Conservation (phyloP, 2,329 filamentous ascomycete species). For the Xylaria multiplex region DNA sequence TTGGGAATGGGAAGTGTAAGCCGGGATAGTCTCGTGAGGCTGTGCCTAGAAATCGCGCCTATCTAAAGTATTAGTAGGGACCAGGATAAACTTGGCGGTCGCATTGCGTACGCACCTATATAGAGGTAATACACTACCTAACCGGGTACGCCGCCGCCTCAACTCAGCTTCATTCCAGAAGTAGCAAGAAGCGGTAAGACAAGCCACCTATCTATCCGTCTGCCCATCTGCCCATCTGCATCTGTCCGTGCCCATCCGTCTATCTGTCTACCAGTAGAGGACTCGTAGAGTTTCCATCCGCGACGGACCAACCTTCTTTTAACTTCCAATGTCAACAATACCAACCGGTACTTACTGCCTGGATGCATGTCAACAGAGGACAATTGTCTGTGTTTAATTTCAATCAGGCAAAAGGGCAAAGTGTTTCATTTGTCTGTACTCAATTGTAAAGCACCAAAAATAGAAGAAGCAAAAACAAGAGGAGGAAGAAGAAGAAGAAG, state of each 20-base stretch:
- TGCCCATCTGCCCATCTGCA: not conserved
- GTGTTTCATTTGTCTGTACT: not conserved
- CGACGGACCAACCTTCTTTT: constrained; percentile 18
- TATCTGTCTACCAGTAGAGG: not conserved
- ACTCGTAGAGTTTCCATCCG: constrained; percentile 17
- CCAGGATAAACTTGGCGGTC: not conserved
- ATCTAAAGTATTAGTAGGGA: not conserved
- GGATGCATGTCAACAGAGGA: constrained; percentile 3
- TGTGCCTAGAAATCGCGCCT: constrained; percentile 14
- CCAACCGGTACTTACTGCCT: not conserved
- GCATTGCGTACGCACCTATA: constrained; percentile 11
- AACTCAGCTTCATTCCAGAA: constrained; percentile 25
- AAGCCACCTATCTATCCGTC: constrained; percentile 19
- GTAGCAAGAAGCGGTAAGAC: constrained; percentile 16
- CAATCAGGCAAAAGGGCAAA: not conserved
- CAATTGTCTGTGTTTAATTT: no score
- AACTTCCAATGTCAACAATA: constrained; percentile 13
- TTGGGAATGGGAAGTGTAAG: not conserved
- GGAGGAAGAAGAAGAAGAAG: no score
- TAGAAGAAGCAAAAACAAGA: no score
- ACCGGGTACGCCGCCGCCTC: not conserved
- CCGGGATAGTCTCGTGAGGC: constrained; percentile 6
- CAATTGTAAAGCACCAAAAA: no score
- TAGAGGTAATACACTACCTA: no score
- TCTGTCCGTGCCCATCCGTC: no score